phyloP scores from a whole-genome alignment of 495 filamentous ascomycete genomes.

The Xylaria flabelliformis region DNA sequence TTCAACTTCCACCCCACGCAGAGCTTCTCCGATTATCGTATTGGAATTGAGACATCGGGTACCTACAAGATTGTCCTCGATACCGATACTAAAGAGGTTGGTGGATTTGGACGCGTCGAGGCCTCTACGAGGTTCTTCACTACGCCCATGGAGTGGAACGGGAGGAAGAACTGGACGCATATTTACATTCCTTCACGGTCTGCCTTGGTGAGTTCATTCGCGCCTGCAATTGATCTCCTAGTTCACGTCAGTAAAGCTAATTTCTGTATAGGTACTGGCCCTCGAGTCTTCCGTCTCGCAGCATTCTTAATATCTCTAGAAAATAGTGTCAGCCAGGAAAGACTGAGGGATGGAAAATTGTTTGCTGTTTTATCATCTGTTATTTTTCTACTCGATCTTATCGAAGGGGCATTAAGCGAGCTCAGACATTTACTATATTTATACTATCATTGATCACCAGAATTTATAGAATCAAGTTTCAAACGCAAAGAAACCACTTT shows the following conservation, averaged over 20 bases:
- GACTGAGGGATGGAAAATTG: background rate
- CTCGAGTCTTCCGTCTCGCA: slow-evolving; percentile 28
- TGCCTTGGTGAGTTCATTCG: slow-evolving; percentile 71
- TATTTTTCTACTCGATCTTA: background rate
- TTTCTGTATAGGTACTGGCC: slow-evolving; percentile 37
- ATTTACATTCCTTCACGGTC: slow-evolving; percentile 88
- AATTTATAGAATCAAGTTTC: background rate
- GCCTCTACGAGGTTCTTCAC: slow-evolving; percentile 87
- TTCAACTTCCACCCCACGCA: slow-evolving; percentile 94
- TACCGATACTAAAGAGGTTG: slow-evolving; percentile 76
- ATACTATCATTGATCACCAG: background rate
- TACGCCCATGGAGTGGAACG: slow-evolving; percentile 87
- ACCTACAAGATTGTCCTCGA: slow-evolving; percentile 91
- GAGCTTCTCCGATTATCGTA: slow-evolving; percentile 90
- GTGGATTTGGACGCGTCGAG: slow-evolving; percentile 79
- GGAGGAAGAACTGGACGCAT: slow-evolving; percentile 84
- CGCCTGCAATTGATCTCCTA: background rate
- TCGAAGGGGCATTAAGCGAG: background rate
- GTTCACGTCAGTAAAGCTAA: background rate
- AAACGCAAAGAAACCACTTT: background rate
- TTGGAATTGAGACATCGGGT: slow-evolving; percentile 82
- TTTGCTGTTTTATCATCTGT: background rate
- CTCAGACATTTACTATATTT: background rate
- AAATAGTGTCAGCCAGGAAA: background rate
- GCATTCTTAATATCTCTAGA: background rate